Base-by-base conservation (phyloP, 75 land plant species). In the Pinus taeda region DNA sequence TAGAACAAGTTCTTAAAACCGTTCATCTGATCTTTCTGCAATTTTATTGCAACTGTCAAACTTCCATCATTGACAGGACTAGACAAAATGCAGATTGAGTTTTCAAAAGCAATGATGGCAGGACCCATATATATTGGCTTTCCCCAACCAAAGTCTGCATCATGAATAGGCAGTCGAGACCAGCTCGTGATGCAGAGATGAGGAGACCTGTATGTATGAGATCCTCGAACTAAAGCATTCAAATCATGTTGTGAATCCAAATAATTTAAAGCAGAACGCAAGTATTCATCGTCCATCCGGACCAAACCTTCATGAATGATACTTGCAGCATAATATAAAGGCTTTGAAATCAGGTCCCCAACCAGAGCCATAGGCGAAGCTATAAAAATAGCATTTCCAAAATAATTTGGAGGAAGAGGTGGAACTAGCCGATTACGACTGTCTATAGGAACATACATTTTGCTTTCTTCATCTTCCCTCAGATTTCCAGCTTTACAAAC, bases 71-170 rank as follows among this genome's bases (percentile, higher is more conserved):
- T 53, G 33, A 76, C 77, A 15, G 92, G 79, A 67, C 89, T 88
- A 3, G 92, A 83, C 53, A 92, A 67, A 24, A 90, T 64, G 57
- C 77, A 90, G 1, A 86, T 78, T 37, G 85, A 64, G 6, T 89
- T 92, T 29, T 92, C 94, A 61, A 56, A 92, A 15, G 78, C 79
- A 6, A 84, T 77, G 3, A 69, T 78, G 0, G 81, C 85, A 42
- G 89, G 91, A 0, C 91, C 86, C 86, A 90, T 88, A 77, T 80
- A 90, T 7, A 87, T 79, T 39, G 92, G 90, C 42, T 78, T 24
- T 0, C 95, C 95, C 95, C 95, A 92, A 39, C 95, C 95, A 70
- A 92, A 92, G 76, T 90, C 90, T 36, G 86, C 90, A n/a, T 88
- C 90, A 75, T 90, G 77, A 20, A 92, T 75, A 15, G 90, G 89